These are phyloP conservation scores for Kluyveromyces sp. DNA, from an alignment of 1,139 yeast genomes.

Conservation along the genomic window DNA sequence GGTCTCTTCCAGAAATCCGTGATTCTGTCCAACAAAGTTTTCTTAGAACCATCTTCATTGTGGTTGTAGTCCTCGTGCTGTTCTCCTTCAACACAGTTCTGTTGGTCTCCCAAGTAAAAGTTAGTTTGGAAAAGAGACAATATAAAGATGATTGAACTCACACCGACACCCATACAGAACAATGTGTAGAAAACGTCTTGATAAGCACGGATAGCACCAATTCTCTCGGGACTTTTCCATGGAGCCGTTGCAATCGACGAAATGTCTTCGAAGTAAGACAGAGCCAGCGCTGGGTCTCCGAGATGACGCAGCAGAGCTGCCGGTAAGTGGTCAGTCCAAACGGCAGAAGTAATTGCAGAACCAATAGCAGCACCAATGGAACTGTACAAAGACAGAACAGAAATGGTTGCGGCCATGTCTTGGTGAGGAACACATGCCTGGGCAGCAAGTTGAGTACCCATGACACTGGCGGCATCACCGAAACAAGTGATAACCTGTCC, in stretches of 20 bases:
- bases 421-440: conserved; percentile 51
- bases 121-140: conserved; percentile 33
- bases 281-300: conserved; percentile 17
- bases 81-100: conserved; percentile 31
- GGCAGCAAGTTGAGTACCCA: conserved; percentile 49
- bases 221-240: conserved; percentile 54
- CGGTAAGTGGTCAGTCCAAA: conserved; percentile 48
- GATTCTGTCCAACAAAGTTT: conserved; percentile 9
- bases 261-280: conserved; percentile 44
- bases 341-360: conserved; percentile 44
- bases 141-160: conserved; percentile 34
- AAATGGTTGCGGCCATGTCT: conserved; percentile 49
- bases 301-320: conserved; percentile 28
- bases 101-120: conserved; percentile 33
- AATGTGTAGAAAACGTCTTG: conserved; percentile 49
- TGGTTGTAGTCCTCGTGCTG: conserved; percentile 17
- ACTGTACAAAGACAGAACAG: conserved; percentile 47
- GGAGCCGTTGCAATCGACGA: conserved; percentile 39
- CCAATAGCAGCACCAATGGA: conserved; percentile 46
- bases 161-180: conserved; percentile 48
- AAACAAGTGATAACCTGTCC: conserved; percentile 30
- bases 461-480: conserved; percentile 30
- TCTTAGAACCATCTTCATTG: conserved; percentile 13
- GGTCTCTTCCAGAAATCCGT: conserved; percentile 13
- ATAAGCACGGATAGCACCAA: conserved; percentile 48